phyloP scores from a whole-genome alignment of 352 stramenopile genomes.

The Globisporangium iwayamae region DNA sequence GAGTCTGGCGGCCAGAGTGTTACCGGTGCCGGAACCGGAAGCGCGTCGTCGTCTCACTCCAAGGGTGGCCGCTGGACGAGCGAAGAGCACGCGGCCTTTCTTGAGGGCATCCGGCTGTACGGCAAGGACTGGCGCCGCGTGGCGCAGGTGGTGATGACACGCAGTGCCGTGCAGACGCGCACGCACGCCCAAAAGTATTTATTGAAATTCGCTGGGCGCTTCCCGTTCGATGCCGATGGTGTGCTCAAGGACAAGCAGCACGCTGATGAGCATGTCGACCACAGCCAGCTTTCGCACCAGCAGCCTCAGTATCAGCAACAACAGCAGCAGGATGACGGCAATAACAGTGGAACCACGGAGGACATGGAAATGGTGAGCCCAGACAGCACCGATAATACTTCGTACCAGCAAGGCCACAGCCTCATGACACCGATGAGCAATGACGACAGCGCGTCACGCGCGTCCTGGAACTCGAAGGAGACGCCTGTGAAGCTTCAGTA shows the following conservation, averaged over 20 bases:
- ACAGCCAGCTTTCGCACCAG: neutral
- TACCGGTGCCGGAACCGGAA: neutral
- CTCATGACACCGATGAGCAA: constrained; percentile 2
- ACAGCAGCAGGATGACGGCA: constrained; percentile 1
- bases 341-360: neutral
- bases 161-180: constrained; percentile 85
- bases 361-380: constrained; percentile 7
- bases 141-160: constrained; percentile 76
- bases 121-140: constrained; percentile 86
- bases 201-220: constrained; percentile 87
- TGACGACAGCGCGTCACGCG: constrained; percentile 5
- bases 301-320: constrained; percentile 17
- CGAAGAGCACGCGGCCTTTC: constrained; percentile 82
- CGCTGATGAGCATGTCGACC: constrained; percentile 1
- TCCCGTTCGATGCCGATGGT: constrained; percentile 62
- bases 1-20: constrained; percentile 5
- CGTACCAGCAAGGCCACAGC: constrained; percentile 5
- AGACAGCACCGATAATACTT: neutral
- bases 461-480: constrained; percentile 36
- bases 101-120: constrained; percentile 84
- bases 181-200: constrained; percentile 92
- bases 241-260: constrained; percentile 33
- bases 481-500: constrained; percentile 2
- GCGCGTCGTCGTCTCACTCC: constrained; percentile 23
- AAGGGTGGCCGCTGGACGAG: constrained; percentile 87